A percentile compares a stretch with the other conserved stretches of the same genome.
Evolutionary conservation across 192 early-diverging fungal species (phyloP).

Genomic region (Piromyces finnis): DNA sequence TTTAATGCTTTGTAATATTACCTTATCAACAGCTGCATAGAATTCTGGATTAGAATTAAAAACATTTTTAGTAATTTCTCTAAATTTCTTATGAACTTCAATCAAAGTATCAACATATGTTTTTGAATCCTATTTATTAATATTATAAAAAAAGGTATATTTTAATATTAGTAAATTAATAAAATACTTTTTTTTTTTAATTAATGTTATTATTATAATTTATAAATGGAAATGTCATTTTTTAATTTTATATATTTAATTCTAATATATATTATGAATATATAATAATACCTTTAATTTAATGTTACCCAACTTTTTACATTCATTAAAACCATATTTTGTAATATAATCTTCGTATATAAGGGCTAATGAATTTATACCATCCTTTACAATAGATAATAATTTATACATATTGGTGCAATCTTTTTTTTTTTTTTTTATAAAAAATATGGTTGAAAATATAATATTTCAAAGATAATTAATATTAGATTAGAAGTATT

Average conservation of each 20-base stretch:
- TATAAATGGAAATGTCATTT: no score
- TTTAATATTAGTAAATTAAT: no score
- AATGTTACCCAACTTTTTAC: neutral
- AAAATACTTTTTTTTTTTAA: no score
- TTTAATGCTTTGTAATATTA: no score
- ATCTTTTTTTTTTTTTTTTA: neutral
- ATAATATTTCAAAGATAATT: no score
- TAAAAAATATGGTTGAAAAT: no score
- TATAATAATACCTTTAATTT: neutral
- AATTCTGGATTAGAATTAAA: slow-evolving; percentile 52
- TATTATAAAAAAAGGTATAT: no score
- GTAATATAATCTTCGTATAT: neutral
- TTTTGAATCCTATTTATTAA: slow-evolving; percentile 40
- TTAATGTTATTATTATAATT: no score
- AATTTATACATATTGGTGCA: neutral
- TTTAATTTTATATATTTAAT: no score
- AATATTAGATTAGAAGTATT: no score
- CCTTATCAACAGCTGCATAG: slow-evolving; percentile 61
- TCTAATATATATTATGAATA: no score
- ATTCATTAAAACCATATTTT: neutral
- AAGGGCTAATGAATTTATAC: neutral
- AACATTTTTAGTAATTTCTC: slow-evolving; percentile 26
- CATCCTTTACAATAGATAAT: neutral
- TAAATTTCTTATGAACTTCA: slow-evolving; percentile 41
- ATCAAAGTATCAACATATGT: slow-evolving; percentile 51